Percentiles rank a stretch among this genome's conserved stretches.
Evolutionary conservation across 2,329 filamentous ascomycete species (phyloP).

Genomic region (Ophiostoma sp.): DNA sequence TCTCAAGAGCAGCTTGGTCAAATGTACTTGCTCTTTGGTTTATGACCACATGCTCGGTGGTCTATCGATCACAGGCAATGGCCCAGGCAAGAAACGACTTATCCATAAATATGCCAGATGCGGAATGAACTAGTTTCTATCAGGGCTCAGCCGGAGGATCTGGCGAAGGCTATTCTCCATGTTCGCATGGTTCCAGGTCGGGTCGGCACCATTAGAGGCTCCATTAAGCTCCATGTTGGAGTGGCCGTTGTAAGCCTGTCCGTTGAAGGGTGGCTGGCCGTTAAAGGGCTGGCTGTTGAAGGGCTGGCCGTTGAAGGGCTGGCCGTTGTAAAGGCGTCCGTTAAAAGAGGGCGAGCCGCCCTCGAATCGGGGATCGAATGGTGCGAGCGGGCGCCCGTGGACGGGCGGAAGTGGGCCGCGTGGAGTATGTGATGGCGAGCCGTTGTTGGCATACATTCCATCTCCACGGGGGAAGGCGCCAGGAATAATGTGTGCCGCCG

Average conservation of each 20-base stretch:
- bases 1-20: constrained; percentile 16
- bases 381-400: neutral
- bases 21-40: constrained; percentile 18
- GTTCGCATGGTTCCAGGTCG: constrained; percentile 30
- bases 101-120: neutral
- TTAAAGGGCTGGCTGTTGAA: neutral
- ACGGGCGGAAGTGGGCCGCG: neutral
- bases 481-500: constrained; percentile 27
- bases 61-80: neutral
- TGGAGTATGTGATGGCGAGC: neutral
- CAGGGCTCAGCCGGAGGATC: constrained; percentile 42
- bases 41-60: neutral
- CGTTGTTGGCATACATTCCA: neutral
- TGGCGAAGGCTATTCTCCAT: constrained; percentile 53
- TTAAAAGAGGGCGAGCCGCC: neutral
- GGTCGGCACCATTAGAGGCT: neutral
- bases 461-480: constrained; percentile 29
- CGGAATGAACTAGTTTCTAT: neutral
- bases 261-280: neutral
- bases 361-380: neutral
- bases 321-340: neutral
- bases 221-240: neutral
- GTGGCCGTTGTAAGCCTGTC: neutral
- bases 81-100: neutral
- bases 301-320: neutral